phyloP scores from a whole-genome alignment of 345 rosid species.

The Linum usitatissimum region DNA sequence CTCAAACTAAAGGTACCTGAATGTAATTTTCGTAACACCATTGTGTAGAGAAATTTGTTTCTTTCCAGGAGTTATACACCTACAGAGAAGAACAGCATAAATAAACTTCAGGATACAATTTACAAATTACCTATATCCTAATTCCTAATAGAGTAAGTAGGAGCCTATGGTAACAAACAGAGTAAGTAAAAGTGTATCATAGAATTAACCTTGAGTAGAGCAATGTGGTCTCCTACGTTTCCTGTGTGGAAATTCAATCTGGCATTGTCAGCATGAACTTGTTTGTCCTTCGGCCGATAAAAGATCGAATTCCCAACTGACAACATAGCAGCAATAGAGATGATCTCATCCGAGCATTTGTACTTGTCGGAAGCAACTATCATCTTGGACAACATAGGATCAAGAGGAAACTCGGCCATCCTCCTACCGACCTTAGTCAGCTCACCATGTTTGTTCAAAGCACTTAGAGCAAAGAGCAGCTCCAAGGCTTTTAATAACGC shows the following conservation, averaged over 20 bases:
- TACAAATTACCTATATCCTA: not conserved
- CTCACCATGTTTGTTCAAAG: slow-evolving; percentile 83
- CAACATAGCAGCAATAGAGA: slow-evolving; percentile 87
- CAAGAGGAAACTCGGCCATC: slow-evolving; percentile 97
- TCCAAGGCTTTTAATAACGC: slow-evolving; percentile 85
- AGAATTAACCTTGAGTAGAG: slow-evolving; percentile 67
- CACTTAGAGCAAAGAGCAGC: slow-evolving; percentile 75
- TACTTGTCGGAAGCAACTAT: slow-evolving; percentile 85
- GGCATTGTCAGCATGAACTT: slow-evolving; percentile 96
- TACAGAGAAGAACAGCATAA: slow-evolving; percentile 20
- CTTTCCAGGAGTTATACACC: slow-evolving; percentile 95
- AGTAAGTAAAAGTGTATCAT: not conserved
- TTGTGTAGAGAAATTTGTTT: slow-evolving; percentile 86
- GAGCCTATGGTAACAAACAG: not conserved
- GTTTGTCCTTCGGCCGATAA: slow-evolving; percentile 95
- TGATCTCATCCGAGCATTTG: slow-evolving; percentile 85
- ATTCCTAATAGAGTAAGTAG: not conserved
- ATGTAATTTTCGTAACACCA: slow-evolving; percentile 99
- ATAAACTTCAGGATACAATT: slow-evolving; percentile 5
- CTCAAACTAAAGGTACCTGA: slow-evolving; percentile 37
- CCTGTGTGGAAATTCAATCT: slow-evolving; percentile 87
- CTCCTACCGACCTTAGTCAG: slow-evolving; percentile 88
- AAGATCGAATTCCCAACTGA: slow-evolving; percentile 89
- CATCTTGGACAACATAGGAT: slow-evolving; percentile 87
- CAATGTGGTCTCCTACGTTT: slow-evolving; percentile 88